phyloP scores from a whole-genome alignment of 2,329 filamentous ascomycete genomes.

The Blastomyces emzantsi region DNA sequence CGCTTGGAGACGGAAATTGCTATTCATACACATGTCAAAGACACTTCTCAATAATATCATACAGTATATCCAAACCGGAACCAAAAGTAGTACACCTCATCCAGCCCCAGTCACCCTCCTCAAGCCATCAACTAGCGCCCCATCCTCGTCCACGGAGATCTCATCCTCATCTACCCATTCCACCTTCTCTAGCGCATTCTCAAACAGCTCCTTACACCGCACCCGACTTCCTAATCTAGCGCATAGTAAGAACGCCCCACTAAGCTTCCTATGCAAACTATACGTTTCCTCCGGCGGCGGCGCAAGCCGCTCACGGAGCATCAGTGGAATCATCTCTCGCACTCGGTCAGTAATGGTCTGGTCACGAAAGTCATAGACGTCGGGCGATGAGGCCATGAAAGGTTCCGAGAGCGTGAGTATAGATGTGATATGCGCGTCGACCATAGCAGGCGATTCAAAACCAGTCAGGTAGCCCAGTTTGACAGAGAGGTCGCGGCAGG shows the following conservation, averaged over 20 bases:
- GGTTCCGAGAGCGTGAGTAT: slow-evolving; percentile 88
- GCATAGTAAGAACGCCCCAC: slow-evolving; percentile 88
- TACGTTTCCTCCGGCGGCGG: slow-evolving; percentile 98
- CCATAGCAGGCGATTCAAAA: slow-evolving; percentile 74
- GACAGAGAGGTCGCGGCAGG: slow-evolving; percentile 60
- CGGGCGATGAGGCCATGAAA: slow-evolving; percentile 65
- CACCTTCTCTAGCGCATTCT: slow-evolving; percentile 26
- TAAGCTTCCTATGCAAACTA: slow-evolving; percentile 86
- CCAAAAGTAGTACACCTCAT: background rate
- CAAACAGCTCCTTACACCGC: slow-evolving; percentile 69
- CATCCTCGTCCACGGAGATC: background rate
- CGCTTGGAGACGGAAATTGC: background rate
- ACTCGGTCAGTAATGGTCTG: slow-evolving; percentile 97
- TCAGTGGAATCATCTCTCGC: slow-evolving; percentile 76
- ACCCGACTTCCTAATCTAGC: slow-evolving; percentile 77
- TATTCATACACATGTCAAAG: background rate
- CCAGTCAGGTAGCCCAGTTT: slow-evolving; percentile 87
- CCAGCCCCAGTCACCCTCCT: background rate
- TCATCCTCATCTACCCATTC: slow-evolving; percentile 15
- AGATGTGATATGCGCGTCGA: slow-evolving; percentile 80
- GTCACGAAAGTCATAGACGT: slow-evolving; percentile 81
- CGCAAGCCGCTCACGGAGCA: slow-evolving; percentile 79
- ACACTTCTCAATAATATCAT: background rate
- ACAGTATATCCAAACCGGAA: background rate
- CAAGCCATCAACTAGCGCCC: background rate